phyloP scores from a whole-genome alignment of 257 asterid species.

The Lithospermum erythrorhizon region DNA sequence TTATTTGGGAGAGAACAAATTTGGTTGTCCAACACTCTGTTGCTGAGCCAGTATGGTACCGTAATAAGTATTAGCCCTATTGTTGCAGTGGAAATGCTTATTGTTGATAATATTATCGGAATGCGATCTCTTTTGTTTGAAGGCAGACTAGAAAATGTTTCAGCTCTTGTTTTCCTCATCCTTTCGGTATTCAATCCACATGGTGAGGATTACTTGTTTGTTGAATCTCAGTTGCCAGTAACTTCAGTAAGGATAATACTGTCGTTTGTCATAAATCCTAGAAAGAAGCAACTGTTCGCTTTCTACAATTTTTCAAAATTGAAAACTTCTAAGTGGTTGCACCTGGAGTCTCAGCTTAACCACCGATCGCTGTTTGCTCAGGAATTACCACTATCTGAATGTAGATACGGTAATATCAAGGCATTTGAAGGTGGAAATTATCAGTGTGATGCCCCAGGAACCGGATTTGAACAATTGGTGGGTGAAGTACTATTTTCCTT shows the following conservation, averaged over 20 bases:
- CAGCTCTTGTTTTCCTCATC: slow-evolving; percentile 49
- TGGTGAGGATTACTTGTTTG: slow-evolving; percentile 31
- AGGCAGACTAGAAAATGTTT: slow-evolving; percentile 63
- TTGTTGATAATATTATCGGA: slow-evolving; percentile 67
- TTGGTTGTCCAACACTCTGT: slow-evolving; percentile 36
- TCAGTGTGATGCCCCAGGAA: slow-evolving; percentile 21
- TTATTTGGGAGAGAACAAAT: slow-evolving; percentile 21
- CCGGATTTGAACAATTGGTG: slow-evolving; percentile 28
- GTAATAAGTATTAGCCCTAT: slow-evolving; percentile 58
- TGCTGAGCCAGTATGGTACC: slow-evolving; percentile 53
- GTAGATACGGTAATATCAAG: slow-evolving; percentile 73
- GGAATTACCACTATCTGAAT: slow-evolving; percentile 59
- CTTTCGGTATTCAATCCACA: slow-evolving; percentile 48
- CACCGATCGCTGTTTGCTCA: slow-evolving; percentile 43
- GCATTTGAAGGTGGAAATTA: slow-evolving; percentile 35
- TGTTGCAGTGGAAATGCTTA: slow-evolving; percentile 72
- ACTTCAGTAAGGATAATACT: slow-evolving; percentile 67
- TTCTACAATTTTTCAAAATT: slow-evolving; percentile 58
- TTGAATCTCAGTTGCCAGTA: slow-evolving; percentile 51
- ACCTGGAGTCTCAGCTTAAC: slow-evolving; percentile 58
- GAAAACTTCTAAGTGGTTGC: slow-evolving; percentile 49
- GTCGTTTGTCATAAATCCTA: slow-evolving; percentile 39
- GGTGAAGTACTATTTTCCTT: slow-evolving; percentile 38
- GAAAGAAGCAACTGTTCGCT: slow-evolving; percentile 52
- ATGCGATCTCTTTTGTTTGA: slow-evolving; percentile 61